These are phyloP conservation scores for Moniliophthora roreri DNA, from an alignment of 1,284 basidiomycete species.

Conservation along the genomic window DNA sequence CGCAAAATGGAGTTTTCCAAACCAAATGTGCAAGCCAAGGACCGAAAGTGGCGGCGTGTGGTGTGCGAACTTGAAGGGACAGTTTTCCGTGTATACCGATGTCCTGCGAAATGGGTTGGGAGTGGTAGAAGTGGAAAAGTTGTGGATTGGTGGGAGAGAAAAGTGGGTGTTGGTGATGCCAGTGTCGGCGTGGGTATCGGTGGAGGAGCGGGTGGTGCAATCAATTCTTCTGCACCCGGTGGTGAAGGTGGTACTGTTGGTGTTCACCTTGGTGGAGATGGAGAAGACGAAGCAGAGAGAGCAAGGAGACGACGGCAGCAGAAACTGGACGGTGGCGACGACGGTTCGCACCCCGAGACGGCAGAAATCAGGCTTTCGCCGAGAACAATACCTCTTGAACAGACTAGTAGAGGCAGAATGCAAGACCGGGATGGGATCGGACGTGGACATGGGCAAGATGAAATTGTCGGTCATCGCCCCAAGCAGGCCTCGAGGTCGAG, in stretches of 20 bases:
- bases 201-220: constrained; percentile 23
- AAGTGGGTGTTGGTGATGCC: constrained; percentile 67
- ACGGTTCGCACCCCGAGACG: neutral
- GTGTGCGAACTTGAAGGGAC: constrained; percentile 95
- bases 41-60: constrained; percentile 89
- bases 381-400: neutral
- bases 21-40: constrained; percentile 85
- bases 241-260: constrained; percentile 19
- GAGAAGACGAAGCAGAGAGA: constrained; percentile 13
- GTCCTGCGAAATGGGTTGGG: constrained; percentile 46
- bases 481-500: constrained; percentile 11
- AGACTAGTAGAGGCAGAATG: neutral
- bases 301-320: constrained; percentile 5
- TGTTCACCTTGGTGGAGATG: constrained; percentile 10
- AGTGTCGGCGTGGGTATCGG: constrained; percentile 21
- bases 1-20: constrained; percentile 93
- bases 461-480: neutral
- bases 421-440: neutral
- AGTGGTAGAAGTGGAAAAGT: constrained; percentile 46
- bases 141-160: constrained; percentile 75
- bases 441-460: neutral
- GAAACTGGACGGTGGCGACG: constrained; percentile 11
- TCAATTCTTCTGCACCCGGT: constrained; percentile 9
- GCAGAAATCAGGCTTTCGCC: constrained; percentile 5
- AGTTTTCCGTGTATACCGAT: constrained; percentile 81